Conservation (phyloP, 352 stramenopile genomes). For the Thraustochytrium sp. region DNA sequence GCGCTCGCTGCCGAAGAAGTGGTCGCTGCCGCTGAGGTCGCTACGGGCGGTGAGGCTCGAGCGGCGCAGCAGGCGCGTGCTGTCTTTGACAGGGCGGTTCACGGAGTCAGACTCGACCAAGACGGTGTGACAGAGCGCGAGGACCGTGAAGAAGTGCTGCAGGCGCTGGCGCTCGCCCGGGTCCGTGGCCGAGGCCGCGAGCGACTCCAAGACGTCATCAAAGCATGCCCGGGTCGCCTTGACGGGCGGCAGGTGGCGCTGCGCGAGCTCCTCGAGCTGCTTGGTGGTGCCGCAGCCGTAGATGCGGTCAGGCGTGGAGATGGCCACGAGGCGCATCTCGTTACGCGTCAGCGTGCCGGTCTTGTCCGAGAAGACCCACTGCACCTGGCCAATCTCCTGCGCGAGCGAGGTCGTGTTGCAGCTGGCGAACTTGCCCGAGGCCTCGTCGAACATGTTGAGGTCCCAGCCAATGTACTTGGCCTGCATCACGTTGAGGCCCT, state of each 20-base stretch:
- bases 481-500: conserved; percentile 88
- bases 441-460: conserved; percentile 66
- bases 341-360: conserved; percentile 93
- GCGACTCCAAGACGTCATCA: conserved; percentile 18
- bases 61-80: not conserved
- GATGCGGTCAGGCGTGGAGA: conserved; percentile 70
- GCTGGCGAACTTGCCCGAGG: conserved; percentile 63
- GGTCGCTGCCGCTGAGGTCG: not conserved
- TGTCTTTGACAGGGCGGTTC: not conserved
- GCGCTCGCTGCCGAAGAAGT: not conserved
- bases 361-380: conserved; percentile 99
- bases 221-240: conserved; percentile 33
- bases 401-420: conserved; percentile 79
- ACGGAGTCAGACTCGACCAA: not conserved
- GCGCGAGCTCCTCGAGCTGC: conserved; percentile 62
- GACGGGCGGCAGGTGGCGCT: not conserved
- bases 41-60: not conserved
- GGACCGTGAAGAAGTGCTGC: not conserved
- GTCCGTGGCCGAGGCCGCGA: not conserved
- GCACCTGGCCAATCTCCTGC: conserved; percentile 90
- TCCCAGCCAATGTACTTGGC: conserved; percentile 82
- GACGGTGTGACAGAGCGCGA: conserved; percentile 34
- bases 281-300: conserved; percentile 74
- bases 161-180: not conserved
- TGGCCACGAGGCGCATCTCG: conserved; percentile 81